phyloP scores from a whole-genome alignment of 2,329 filamentous ascomycete genomes.

The Pseudocercospora pini-densiflorae region DNA sequence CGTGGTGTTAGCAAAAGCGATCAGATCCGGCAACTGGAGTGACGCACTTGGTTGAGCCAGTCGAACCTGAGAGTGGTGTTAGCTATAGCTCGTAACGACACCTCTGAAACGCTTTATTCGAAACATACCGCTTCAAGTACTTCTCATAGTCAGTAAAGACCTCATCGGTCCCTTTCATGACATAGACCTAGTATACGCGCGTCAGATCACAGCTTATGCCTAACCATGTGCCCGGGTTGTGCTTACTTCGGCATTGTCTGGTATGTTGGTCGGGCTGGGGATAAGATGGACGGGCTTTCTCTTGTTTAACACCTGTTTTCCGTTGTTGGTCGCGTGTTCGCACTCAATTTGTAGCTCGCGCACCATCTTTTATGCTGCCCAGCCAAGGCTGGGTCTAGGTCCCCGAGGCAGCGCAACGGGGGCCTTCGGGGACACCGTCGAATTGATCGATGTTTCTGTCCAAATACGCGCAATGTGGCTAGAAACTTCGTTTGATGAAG shows the following conservation, averaged over 20 bases:
- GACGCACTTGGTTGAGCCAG: slow-evolving; percentile 83
- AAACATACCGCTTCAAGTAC: slow-evolving; percentile 77
- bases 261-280: slow-evolving; percentile 70
- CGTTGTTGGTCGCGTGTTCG: slow-evolving; percentile 27
- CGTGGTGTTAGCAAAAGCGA: slow-evolving; percentile 23
- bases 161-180: slow-evolving; percentile 87
- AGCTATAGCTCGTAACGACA: slow-evolving; percentile 13
- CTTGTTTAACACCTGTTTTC: slow-evolving; percentile 84
- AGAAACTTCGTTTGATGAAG: slow-evolving; percentile 2
- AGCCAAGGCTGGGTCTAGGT: slow-evolving; percentile 30
- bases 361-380: slow-evolving; percentile 31
- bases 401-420: slow-evolving; percentile 18
- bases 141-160: slow-evolving; percentile 87
- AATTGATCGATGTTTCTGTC: slow-evolving; percentile 8
- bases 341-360: slow-evolving; percentile 18
- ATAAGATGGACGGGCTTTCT: slow-evolving; percentile 90
- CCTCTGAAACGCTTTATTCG: not conserved
- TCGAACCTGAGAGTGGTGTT: slow-evolving; percentile 67
- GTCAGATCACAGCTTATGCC: slow-evolving; percentile 33
- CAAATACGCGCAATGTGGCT: not conserved
- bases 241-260: slow-evolving; percentile 82
- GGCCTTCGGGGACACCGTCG: slow-evolving; percentile 57
- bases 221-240: not conserved
- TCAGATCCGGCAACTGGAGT: not conserved
- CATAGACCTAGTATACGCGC: slow-evolving; percentile 73